phyloP scores from a whole-genome alignment of 148 eudicot genomes.

The Rhododendron henanense region DNA sequence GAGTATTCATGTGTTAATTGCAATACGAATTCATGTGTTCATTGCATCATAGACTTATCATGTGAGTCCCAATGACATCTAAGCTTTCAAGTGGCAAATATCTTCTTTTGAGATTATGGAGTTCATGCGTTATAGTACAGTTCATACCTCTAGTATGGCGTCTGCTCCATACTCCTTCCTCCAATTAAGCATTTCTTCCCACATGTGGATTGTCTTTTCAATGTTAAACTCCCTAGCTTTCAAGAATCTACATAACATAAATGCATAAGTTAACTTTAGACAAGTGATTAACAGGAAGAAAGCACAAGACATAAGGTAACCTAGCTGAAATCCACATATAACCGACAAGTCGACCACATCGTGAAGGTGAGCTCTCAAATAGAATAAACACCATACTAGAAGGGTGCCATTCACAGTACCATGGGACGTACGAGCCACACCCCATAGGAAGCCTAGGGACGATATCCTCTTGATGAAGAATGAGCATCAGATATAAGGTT shows the following conservation, averaged over 20 bases:
- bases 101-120: neutral
- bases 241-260: constrained; percentile 45
- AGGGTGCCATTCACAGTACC: neutral
- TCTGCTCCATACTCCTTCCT: constrained; percentile 70
- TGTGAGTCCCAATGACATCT: neutral
- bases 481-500: neutral
- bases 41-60: too few relatives aligned
- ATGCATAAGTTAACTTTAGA: neutral
- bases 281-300: neutral
- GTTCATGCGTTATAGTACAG: neutral
- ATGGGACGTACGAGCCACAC: neutral
- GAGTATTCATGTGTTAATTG: constrained; percentile 1
- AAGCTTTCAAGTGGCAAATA: neutral
- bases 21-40: too few relatives aligned
- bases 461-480: neutral
- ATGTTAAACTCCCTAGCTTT: constrained; percentile 65
- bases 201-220: constrained; percentile 65
- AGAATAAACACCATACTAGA: neutral
- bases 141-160: constrained; percentile 59
- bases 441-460: neutral
- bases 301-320: neutral
- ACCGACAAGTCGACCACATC: neutral
- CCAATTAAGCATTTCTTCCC: constrained; percentile 88
- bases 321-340: neutral
- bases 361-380: neutral